Base-by-base conservation (phyloP, 208 protist species). In the Leishmania lainsoni region DNA sequence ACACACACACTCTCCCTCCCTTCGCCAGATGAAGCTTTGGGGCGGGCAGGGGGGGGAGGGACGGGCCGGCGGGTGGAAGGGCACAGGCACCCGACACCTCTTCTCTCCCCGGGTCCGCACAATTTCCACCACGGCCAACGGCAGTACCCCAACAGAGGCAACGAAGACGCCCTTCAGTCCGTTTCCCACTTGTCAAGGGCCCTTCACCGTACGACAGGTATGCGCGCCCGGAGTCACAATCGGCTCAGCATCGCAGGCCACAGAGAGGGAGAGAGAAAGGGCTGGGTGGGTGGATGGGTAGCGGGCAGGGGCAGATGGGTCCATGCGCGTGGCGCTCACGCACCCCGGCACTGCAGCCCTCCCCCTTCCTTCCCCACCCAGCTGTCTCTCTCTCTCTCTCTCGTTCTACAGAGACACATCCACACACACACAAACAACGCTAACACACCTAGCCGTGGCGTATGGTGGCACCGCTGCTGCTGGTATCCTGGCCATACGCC, bases 401-500 rank as follows among this genome's bases (percentile, higher is more conserved):
- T 49, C 66, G 6, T 26, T 20, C 58, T 20, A 45, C 39, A 69
- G 20, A 63, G 20, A 63, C 58, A 63, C 58, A 63, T 26, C 8
- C 52, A 3, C 12, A 56, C 52, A 3, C 12, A 56, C 66, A 71
- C 66, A 10, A 4, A 51, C n/a, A n/a, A 20, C 4, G 6, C 20
- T 5, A 5, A 70, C 65, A 48, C 12, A 8, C 5, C 26, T 72
- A 72, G 39, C 20, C 68, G 22, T 45, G 5, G 68, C 51, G 68
- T n/a, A 51, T 29, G n/a, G 3, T 22, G 1, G 20, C 12, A 72
- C 45, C 42, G 35, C 35, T 39, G 35, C 35, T 39, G 17, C 29
- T 42, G 17, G 42, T 22, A 59, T 32, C 71, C 29, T 71, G 76
- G 14, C 68, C 59, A 56, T 85, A 81, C 20, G 81, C 35, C 81